Base-by-base conservation (phyloP, 2,329 filamentous ascomycete species). In the Fusarium subtropicale region DNA sequence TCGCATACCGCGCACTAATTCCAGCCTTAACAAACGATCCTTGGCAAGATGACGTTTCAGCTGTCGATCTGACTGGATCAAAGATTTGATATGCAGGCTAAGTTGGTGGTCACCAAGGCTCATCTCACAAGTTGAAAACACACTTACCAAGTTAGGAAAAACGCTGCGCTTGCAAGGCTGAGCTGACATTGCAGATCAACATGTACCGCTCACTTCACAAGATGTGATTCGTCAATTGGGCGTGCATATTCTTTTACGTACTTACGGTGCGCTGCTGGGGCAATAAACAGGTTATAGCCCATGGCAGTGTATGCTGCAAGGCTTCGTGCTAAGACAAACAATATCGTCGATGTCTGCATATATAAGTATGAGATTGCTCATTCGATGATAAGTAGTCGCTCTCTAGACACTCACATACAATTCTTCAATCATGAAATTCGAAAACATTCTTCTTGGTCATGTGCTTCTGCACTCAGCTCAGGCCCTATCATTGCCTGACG, bases 371-470 rank as follows among this genome's bases (percentile, higher is more conserved):
- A 15, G 3, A 34, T 15, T 4, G 3, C 8, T 20, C 11, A 13
- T 2, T 15, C 3, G 10, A n/a, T 18, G 5, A 1, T 9, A 5
- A 5, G 0, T 5, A 7, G 9, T 15, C 22, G 4, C 3, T 22
- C 9, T 9, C 0, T 3, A 16, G 31, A 3, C 4, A n/a, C 31
- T 26, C 33, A 13, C 10, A 10, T 12, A 11, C 9, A 20, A 13
- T 26, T 18, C 15, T 16, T 6, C 5, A 8, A 62, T 9, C 30
- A 66, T 66, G 64, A 66, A 45, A 28, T 22, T 42, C 10, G 22
- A 48, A 12, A 20, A 16, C 11, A 3, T 56, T 20, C 22, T 66
- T 12, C 15, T 66, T 0, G 15, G 62, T 7, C 36, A 31, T 24
- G 34, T 66, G 9, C 39, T 66, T 9, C 5, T 66, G 2, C 20